Conservation (phyloP, 177 flowering plant species). For the Vitis hybrid region DNA sequence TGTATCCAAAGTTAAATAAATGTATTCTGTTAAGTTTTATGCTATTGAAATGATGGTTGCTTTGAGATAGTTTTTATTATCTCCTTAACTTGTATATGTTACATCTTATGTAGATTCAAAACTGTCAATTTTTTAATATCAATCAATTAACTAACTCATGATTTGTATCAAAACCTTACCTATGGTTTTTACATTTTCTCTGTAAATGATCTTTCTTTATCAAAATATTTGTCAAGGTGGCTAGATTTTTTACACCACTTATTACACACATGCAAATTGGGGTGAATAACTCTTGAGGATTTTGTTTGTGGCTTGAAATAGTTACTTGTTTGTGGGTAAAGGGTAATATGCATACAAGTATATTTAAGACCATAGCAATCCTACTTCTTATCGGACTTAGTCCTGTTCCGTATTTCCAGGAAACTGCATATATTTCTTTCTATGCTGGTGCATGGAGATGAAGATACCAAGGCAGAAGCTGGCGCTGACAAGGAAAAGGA, state of each 20-base stretch:
- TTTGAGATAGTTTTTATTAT: too few relatives aligned
- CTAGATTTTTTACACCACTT: neutral
- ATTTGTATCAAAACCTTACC: too few relatives aligned
- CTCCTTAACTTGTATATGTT: too few relatives aligned
- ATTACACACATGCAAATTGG: neutral
- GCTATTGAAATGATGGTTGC: too few relatives aligned
- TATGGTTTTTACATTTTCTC: too few relatives aligned
- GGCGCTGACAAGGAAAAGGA: slow-evolving; percentile 48
- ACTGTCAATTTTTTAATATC: too few relatives aligned
- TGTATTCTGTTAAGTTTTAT: too few relatives aligned
- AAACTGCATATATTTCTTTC: slow-evolving; percentile 67
- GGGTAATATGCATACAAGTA: neutral
- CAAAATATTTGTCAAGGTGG: neutral
- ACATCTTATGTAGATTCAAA: too few relatives aligned
- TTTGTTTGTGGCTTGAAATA: neutral
- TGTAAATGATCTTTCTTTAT: neutral
- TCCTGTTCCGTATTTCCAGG: slow-evolving; percentile 41
- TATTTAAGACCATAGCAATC: neutral
- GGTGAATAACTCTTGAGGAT: neutral
- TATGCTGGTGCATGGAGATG: slow-evolving; percentile 66
- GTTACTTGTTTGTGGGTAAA: neutral
- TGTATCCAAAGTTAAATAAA: too few relatives aligned
- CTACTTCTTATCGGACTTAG: neutral
- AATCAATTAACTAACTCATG: too few relatives aligned
- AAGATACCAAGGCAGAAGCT: slow-evolving; percentile 56